These are phyloP conservation scores for Penicillium mononematosum DNA, from an alignment of 495 filamentous ascomycete genomes.

Conservation along the genomic window DNA sequence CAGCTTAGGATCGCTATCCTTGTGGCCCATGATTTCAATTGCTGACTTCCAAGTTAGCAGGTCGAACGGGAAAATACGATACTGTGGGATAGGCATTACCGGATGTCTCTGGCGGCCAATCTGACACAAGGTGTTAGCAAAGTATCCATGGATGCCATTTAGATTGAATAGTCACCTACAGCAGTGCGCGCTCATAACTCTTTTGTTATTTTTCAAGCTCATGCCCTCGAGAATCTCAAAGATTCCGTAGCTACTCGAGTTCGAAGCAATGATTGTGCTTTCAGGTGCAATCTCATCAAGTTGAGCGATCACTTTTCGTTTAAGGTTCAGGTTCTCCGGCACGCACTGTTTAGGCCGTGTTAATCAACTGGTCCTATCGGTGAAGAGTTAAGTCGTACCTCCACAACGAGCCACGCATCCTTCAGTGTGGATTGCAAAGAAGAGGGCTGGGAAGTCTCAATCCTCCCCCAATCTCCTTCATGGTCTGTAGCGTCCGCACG, in stretches of 20 bases:
- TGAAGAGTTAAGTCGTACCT: conserved; percentile 21
- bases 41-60: conserved; percentile 16
- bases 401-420: conserved; percentile 37
- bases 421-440: conserved; percentile 17
- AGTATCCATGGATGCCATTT: not conserved
- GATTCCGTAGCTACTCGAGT: conserved; percentile 42
- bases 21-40: conserved; percentile 43
- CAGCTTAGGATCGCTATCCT: conserved; percentile 27
- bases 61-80: not conserved
- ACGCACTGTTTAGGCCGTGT: conserved; percentile 28
- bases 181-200: conserved; percentile 37
- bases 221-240: conserved; percentile 35
- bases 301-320: conserved; percentile 29
- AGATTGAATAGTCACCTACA: conserved; percentile 26
- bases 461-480: conserved; percentile 17
- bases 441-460: conserved; percentile 18
- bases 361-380: not conserved
- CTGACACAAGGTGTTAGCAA: conserved; percentile 11
- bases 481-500: conserved; percentile 16
- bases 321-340: conserved; percentile 32
- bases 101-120: conserved; percentile 43
- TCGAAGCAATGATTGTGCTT: conserved; percentile 38
- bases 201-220: conserved; percentile 21
- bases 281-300: conserved; percentile 29
- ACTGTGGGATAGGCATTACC: conserved; percentile 14